Evolutionary conservation across 2,329 filamentous ascomycete species (phyloP), one percentile per base, ranked within the genome.

Genomic region (Botrytis pseudocinerea): DNA sequence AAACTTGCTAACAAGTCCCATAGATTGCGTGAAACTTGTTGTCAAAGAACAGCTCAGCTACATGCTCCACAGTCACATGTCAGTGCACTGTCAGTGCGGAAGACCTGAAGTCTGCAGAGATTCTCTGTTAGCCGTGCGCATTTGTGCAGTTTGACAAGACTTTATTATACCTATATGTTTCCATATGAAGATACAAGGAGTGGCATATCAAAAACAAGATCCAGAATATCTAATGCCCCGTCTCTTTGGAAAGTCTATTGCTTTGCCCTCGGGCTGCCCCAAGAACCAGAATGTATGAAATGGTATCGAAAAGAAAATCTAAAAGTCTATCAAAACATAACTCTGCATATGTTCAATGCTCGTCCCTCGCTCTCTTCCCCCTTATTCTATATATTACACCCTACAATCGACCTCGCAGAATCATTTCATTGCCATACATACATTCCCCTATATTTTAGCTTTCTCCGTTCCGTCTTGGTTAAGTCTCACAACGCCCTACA

Each of bases 401-500:
- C n/a, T 20, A 18, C 10, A 20, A 18, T 12, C 20, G 12, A 3
- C 12, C 5, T 48, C 40, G 5, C n/a, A 40, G 6, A 28, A 57
- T 69, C 14, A 16, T 28, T 28, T 48, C 16, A 54, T 44, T 25
- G n/a, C 25, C n/a, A n/a, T n/a, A 28, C 6, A n/a, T 44, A 25
- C 8, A 64, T 42, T 25, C 25, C 18, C 32, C 73, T 61, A 74
- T 22, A 76, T 62, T 22, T 75, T 76, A 14, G 73, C 65, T 44
- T 74, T 72, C 35, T 68, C 42, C 9, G 64, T 38, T 6, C 72
- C 74, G 14, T 77, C 74, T 65, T 76, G 73, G 70, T 80, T 79
- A 40, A 80, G 66, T 66, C 79, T 78, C 48, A 80, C 77, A 60
- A 80, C 77, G 25, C 79, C 79, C 79, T 80, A 63, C n/a, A 70